phyloP scores from a whole-genome alignment of 345 rosid genomes.

The Bretschneidera sinensis region DNA sequence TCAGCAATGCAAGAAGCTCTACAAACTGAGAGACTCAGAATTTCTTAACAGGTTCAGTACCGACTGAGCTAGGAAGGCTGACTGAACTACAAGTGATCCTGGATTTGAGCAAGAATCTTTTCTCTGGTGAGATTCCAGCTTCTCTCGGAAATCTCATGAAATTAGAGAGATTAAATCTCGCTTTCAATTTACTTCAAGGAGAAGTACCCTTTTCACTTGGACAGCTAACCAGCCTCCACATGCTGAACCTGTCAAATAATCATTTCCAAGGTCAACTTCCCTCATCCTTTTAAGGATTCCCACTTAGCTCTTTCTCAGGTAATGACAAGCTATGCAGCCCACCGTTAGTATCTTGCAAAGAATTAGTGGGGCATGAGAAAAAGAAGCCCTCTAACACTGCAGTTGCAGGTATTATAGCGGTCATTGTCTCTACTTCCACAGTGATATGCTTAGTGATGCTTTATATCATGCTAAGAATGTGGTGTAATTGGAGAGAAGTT shows the following conservation, averaged over 20 bases:
- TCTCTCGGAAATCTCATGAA: constrained; percentile 61
- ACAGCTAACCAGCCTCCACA: constrained; percentile 68
- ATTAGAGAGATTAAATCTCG: constrained; percentile 67
- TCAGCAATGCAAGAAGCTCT: constrained; percentile 70
- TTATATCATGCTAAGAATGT: constrained; percentile 61
- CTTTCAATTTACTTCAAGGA: constrained; percentile 62
- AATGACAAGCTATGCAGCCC: constrained; percentile 54
- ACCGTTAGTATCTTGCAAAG: constrained; percentile 46
- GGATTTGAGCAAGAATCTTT: constrained; percentile 63
- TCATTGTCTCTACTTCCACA: constrained; percentile 55
- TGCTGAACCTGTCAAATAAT: constrained; percentile 72
- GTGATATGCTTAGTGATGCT: constrained; percentile 55
- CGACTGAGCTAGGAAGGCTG: constrained; percentile 61
- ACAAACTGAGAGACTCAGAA: constrained; percentile 68
- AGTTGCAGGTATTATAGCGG: constrained; percentile 38
- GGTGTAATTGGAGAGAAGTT: constrained; percentile 58
- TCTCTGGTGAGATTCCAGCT: constrained; percentile 58
- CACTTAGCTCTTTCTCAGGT: constrained; percentile 47
- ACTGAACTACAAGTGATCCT: constrained; percentile 77
- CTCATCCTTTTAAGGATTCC: constrained; percentile 48
- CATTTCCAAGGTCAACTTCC: constrained; percentile 63
- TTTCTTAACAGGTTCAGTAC: constrained; percentile 55
- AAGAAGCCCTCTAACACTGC: constrained; percentile 33
- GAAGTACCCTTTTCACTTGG: constrained; percentile 57
- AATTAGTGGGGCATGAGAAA: constrained; percentile 20